These are phyloP conservation scores for Hyaloperonospora arabidopsidis DNA, from an alignment of 352 stramenopile species.

Conservation along the genomic window DNA sequence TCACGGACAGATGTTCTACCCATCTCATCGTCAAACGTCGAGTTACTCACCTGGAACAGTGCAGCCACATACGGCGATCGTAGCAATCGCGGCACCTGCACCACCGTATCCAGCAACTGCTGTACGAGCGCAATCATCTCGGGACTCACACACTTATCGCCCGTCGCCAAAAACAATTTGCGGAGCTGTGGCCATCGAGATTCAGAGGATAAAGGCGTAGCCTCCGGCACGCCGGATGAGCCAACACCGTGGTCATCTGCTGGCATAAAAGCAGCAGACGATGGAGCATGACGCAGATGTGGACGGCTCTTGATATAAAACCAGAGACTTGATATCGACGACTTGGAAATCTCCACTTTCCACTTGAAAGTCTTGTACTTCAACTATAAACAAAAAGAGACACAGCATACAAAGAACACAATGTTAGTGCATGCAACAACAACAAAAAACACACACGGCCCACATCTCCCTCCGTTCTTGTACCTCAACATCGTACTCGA, in stretches of 20 bases:
- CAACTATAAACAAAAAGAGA: constrained; percentile 19
- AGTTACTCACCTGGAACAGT: constrained; percentile 79
- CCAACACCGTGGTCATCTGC: constrained; percentile 23
- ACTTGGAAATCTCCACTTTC: constrained; percentile 83
- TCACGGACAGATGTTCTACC: constrained; percentile 68
- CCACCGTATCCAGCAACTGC: constrained; percentile 58
- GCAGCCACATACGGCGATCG: constrained; percentile 64
- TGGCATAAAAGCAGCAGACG: constrained; percentile 10
- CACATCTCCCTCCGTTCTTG: not conserved
- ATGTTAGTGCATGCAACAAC: not conserved
- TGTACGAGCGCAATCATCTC: constrained; percentile 79
- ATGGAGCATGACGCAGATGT: constrained; percentile 40
- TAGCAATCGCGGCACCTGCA: constrained; percentile 54
- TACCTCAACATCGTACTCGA: constrained; percentile 84
- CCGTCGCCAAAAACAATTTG: constrained; percentile 72
- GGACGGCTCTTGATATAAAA: constrained; percentile 83
- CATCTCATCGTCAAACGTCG: constrained; percentile 81
- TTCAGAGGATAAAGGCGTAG: constrained; percentile 7
- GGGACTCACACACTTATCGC: constrained; percentile 56
- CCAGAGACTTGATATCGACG: constrained; percentile 72
- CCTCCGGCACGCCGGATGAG: constrained; percentile 17
- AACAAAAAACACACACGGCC: not conserved
- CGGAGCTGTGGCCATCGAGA: constrained; percentile 60
- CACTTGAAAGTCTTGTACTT: constrained; percentile 73
- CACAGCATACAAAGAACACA: not conserved